Evolutionary conservation across 768 basidiomycete species (phyloP).

Genomic region (Leccinum imitatum): DNA sequence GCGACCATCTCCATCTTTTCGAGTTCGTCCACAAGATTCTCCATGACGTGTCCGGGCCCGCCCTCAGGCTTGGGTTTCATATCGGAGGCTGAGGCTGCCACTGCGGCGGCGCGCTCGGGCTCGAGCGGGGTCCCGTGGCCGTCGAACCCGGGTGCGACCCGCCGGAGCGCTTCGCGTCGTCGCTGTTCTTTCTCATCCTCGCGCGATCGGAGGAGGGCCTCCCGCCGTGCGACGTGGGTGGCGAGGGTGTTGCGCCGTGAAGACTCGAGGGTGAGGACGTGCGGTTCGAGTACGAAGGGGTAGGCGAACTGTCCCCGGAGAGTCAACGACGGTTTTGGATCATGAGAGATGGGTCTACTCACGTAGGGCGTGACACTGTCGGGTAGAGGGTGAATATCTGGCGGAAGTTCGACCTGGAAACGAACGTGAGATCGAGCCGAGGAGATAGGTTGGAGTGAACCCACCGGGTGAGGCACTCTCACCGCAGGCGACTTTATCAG

Average conservation of each 20-base stretch:
- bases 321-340: not conserved
- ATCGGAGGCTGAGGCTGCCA: not conserved
- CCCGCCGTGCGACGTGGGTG: conserved; percentile 62
- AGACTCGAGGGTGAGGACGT: conserved; percentile 74
- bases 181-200: conserved; percentile 75
- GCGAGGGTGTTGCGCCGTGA: conserved; percentile 67
- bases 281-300: conserved; percentile 90
- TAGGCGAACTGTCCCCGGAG: conserved; percentile 78
- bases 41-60: conserved; percentile 61
- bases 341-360: conserved; percentile 18
- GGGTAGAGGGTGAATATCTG: conserved; percentile 92
- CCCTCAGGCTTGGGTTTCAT: not conserved
- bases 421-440: not conserved
- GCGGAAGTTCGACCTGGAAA: conserved; percentile 78
- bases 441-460: not conserved
- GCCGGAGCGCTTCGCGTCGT: conserved; percentile 62
- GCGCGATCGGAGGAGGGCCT: conserved; percentile 66
- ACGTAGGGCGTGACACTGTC: conserved; percentile 90
- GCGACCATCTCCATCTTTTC: conserved; percentile 55
- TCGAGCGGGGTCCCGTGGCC: conserved; percentile 55
- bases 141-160: conserved; percentile 85
- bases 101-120: conserved; percentile 20
- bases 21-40: conserved; percentile 77
- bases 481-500: conserved; percentile 92
- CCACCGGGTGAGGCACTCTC: conserved; percentile 79